Conservation (phyloP, 176 grass and related monocot species). For the Juncus effusus region DNA sequence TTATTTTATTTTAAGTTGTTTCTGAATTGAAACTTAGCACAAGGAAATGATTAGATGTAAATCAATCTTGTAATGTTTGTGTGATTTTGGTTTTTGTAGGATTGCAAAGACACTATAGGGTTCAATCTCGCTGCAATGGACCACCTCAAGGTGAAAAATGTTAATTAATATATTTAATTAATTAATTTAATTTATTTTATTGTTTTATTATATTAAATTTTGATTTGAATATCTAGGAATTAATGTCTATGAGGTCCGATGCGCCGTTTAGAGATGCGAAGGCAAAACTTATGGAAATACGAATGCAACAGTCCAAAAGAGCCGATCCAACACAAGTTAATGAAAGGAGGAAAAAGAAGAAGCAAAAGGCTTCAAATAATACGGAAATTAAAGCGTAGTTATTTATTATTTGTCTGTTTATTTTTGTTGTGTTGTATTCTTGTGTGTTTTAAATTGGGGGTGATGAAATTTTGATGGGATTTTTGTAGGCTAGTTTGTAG, state of each 20-base stretch:
- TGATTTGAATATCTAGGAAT: conserved; percentile 38
- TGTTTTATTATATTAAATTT: conserved; percentile 6
- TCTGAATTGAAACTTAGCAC: background rate
- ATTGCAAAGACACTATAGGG: conserved; percentile 76
- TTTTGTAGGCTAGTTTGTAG: conserved; percentile 22
- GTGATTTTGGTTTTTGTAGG: conserved; percentile 35
- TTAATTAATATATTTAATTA: background rate
- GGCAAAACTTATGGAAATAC: conserved; percentile 75
- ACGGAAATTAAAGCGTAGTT: conserved; percentile 7
- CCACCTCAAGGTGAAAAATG: conserved; percentile 66
- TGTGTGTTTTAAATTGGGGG: conserved; percentile 21
- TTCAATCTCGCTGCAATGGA: conserved; percentile 92
- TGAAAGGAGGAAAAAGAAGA: conserved; percentile 59
- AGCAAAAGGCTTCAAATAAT: conserved; percentile 30
- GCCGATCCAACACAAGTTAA: conserved; percentile 22
- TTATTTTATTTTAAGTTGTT: background rate
- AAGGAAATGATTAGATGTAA: background rate
- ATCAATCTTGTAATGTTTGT: background rate
- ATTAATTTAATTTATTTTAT: background rate
- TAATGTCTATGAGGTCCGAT: conserved; percentile 71
- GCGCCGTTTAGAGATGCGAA: conserved; percentile 88
- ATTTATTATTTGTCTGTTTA: background rate
- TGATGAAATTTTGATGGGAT: conserved; percentile 26
- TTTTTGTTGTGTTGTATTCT: conserved; percentile 10
- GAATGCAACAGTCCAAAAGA: conserved; percentile 49